These are phyloP conservation scores for Naegleria gruberi DNA, from an alignment of 208 protist species.

Conservation along the genomic window DNA sequence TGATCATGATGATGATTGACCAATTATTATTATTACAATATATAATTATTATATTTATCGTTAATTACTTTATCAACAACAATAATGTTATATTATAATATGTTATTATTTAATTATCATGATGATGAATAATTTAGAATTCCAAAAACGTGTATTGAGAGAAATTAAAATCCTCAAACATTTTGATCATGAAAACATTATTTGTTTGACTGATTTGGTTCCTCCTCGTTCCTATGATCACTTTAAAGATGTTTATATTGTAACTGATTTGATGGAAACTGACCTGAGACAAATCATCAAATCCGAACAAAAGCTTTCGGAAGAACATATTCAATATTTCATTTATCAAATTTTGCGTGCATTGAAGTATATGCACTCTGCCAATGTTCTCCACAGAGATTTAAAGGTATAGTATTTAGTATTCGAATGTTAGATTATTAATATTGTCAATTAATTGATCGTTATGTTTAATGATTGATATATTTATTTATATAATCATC, in stretches of 20 bases:
- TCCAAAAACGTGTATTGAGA: slow-evolving; percentile 9
- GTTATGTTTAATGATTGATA: no score
- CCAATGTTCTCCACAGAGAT: slow-evolving; percentile 54
- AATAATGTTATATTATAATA: no score
- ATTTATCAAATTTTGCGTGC: slow-evolving; percentile 58
- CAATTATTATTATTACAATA: no score
- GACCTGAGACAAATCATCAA: slow-evolving; percentile 11
- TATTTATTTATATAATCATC: no score
- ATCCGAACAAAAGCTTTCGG: background rate
- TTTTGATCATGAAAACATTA: slow-evolving; percentile 21
- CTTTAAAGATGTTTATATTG: slow-evolving; percentile 16
- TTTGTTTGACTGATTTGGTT: slow-evolving; percentile 16
- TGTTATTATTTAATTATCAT: no score
- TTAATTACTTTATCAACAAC: no score
- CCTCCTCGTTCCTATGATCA: background rate
- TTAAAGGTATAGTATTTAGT: no score
- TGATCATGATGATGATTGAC: no score
- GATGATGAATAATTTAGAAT: background rate
- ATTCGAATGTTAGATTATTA: no score
- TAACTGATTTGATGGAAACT: slow-evolving; percentile 21
- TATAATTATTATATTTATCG: no score
- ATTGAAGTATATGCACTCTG: slow-evolving; percentile 57
- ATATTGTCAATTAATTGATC: no score
- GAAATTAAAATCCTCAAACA: slow-evolving; percentile 18
- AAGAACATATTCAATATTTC: slow-evolving; percentile 53